These are phyloP conservation scores for Umbelopsis vinacea DNA, from an alignment of 192 early-diverging fungal genomes.

Conservation along the genomic window DNA sequence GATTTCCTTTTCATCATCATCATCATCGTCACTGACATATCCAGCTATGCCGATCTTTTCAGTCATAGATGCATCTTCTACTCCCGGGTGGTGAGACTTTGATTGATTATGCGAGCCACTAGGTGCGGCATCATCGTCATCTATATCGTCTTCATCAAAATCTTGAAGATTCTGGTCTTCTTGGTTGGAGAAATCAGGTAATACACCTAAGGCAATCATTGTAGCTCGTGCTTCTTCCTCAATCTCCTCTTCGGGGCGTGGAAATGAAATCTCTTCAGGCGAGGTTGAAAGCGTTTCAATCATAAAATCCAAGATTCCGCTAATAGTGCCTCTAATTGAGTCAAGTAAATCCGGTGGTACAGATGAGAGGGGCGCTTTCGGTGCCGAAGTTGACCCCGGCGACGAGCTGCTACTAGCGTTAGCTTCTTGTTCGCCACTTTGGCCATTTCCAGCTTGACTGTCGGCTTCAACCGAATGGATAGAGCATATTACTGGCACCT, in stretches of 20 bases:
- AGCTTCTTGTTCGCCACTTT: not conserved
- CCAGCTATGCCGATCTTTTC: conserved; percentile 23
- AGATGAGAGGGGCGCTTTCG: conserved; percentile 10
- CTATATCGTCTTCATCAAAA: not conserved
- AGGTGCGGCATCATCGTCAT: not conserved
- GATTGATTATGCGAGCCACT: not conserved
- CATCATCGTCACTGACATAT: not conserved
- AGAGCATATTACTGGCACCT: conserved; percentile 79
- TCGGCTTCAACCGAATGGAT: conserved; percentile 66
- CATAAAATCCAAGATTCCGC: conserved; percentile 89
- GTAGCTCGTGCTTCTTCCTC: conserved; percentile 9
- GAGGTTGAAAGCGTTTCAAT: conserved; percentile 81
- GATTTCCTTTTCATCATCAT: conserved; percentile 9
- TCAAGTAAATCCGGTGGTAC: conserved; percentile 63
- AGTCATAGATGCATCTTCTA: conserved; percentile 25
- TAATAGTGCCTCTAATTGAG: conserved; percentile 80
- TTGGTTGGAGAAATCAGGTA: conserved; percentile 14
- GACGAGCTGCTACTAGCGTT: not conserved
- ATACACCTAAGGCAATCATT: conserved; percentile 10
- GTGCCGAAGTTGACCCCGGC: conserved; percentile 18
- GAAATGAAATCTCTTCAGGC: conserved; percentile 33
- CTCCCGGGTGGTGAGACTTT: not conserved
- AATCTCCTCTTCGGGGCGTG: not conserved
- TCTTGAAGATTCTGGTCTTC: not conserved
- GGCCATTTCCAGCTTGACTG: not conserved